Evolutionary conservation across 257 asterid genomes (phyloP).

Genomic region (Solanum clarkiae): DNA sequence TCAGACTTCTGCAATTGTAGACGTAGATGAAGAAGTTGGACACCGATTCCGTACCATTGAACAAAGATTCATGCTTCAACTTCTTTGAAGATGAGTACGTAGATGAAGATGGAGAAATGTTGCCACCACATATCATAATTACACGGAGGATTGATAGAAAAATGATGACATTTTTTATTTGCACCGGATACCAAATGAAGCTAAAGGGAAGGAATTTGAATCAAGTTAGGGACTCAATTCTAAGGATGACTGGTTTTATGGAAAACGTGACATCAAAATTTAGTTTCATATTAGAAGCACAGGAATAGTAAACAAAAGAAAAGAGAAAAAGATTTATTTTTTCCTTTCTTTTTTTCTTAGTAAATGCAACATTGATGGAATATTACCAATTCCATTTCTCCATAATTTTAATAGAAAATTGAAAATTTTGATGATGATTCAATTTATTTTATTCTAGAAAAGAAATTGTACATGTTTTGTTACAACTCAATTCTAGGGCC

Average conservation of each 20-base stretch:
- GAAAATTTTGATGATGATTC: background rate
- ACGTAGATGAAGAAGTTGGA: too few relatives aligned
- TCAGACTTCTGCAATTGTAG: too few relatives aligned
- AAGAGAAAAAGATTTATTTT: background rate
- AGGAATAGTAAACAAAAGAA: background rate
- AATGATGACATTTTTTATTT: constrained; percentile 40
- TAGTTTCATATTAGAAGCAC: background rate
- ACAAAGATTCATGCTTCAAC: too few relatives aligned
- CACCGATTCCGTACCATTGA: too few relatives aligned
- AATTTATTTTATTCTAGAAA: background rate
- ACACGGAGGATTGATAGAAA: too few relatives aligned
- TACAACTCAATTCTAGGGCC: too few relatives aligned
- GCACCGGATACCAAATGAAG: constrained; percentile 68
- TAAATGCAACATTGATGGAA: background rate
- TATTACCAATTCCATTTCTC: background rate
- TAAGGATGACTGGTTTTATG: constrained; percentile 33
- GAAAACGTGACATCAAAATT: constrained; percentile 15
- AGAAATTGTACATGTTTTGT: too few relatives aligned
- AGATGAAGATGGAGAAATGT: too few relatives aligned
- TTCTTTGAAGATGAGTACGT: too few relatives aligned
- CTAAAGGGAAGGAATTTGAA: constrained; percentile 78
- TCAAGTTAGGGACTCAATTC: constrained; percentile 32
- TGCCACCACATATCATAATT: too few relatives aligned
- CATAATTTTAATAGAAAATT: background rate
- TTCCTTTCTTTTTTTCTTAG: background rate